A percentile compares a stretch with the other conserved stretches of the same genome.
Evolutionary conservation across 2,329 filamentous ascomycete species (phyloP).

Genomic region (Monosporascus ibericus): DNA sequence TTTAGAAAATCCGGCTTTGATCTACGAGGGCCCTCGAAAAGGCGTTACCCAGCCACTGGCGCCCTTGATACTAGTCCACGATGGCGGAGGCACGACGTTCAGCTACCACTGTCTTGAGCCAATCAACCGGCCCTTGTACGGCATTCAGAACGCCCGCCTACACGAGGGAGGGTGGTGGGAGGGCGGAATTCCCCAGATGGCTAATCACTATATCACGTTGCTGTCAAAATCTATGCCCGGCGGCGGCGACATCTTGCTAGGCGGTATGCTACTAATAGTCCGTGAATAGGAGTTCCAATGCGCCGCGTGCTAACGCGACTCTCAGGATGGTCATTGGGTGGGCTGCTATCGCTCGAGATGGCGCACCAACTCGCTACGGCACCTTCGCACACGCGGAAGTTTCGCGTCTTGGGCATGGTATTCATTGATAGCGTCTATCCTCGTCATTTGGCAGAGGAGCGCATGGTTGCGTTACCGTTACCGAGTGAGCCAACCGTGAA

Average conservation of each 20-base stretch:
- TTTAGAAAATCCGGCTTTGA: constrained; percentile 21
- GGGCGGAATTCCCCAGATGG: constrained; percentile 51
- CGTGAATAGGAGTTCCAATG: neutral
- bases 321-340: constrained; percentile 48
- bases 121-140: constrained; percentile 44
- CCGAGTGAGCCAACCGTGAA: constrained; percentile 22
- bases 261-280: constrained; percentile 25
- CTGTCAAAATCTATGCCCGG: constrained; percentile 34
- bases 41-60: constrained; percentile 15
- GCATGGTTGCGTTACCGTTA: constrained; percentile 6
- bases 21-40: constrained; percentile 18
- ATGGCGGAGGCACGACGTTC: constrained; percentile 55
- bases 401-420: constrained; percentile 43
- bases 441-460: constrained; percentile 9
- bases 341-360: constrained; percentile 45
- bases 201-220: constrained; percentile 39
- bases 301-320: neutral
- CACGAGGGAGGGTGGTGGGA: constrained; percentile 39
- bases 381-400: constrained; percentile 17
- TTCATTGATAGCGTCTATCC: constrained; percentile 47
- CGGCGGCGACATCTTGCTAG: constrained; percentile 39
- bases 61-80: constrained; percentile 53
- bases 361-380: constrained; percentile 34
- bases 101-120: constrained; percentile 48
- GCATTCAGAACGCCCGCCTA: constrained; percentile 50